A percentile compares a stretch with the other conserved stretches of the same genome.
phyloP scores from a whole-genome alignment of 1,139 yeast genomes.

The Scheffersomyces illinoinensis region DNA sequence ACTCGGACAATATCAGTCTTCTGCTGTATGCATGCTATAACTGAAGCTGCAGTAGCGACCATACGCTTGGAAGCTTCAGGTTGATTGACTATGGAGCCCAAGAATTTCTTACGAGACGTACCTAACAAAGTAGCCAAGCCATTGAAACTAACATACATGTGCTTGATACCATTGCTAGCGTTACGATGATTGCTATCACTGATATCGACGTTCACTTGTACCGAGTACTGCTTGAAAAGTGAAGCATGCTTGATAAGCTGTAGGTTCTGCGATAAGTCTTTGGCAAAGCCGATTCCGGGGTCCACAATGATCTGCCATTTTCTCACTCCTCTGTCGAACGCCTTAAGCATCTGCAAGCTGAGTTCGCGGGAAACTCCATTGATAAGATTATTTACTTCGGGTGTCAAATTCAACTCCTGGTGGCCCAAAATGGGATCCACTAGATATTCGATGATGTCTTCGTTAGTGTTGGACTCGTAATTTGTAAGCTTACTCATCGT shows the following conservation, averaged over 20 bases:
- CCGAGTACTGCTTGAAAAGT: conserved; percentile 53
- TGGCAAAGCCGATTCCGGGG: conserved; percentile 97
- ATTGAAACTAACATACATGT: conserved; percentile 41
- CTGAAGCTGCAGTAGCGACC: conserved; percentile 75
- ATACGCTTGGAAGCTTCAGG: conserved; percentile 58
- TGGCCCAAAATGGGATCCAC: conserved; percentile 35
- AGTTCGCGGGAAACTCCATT: conserved; percentile 67
- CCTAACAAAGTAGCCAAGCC: conserved; percentile 76
- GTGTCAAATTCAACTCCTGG: conserved; percentile 15
- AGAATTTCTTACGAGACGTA: conserved; percentile 83
- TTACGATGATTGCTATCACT: conserved; percentile 15
- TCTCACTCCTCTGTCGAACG: conserved; percentile 62
- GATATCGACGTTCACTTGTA: conserved; percentile 25
- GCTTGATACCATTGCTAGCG: conserved; percentile 23
- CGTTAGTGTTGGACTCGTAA: conserved; percentile 49
- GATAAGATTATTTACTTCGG: conserved; percentile 34
- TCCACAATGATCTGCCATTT: conserved; percentile 93
- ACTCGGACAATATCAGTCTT: conserved; percentile 84
- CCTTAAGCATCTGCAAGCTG: conserved; percentile 53
- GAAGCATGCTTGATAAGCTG: conserved; percentile 60
- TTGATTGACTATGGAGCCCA: conserved; percentile 66
- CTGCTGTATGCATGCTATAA: conserved; percentile 72
- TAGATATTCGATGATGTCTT: conserved; percentile 39
- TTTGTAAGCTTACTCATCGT: conserved; percentile 66
- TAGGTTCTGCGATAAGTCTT: conserved; percentile 66